Base-by-base conservation (phyloP, 352 stramenopile genomes). In the Phytophthora hybrid region DNA sequence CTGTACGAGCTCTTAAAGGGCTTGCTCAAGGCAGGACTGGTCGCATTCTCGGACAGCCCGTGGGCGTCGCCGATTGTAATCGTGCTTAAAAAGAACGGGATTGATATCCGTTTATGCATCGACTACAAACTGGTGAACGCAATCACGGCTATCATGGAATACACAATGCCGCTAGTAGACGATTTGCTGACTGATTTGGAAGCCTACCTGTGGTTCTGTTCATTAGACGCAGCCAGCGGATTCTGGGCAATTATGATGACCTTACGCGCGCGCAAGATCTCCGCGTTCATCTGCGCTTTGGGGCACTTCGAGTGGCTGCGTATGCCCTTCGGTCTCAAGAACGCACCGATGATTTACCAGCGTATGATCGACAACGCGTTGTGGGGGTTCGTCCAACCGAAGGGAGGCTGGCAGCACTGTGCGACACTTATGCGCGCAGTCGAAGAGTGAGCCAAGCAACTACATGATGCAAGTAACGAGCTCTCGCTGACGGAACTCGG, bases 271-370 rank as follows among this genome's bases (percentile, higher is more conserved):
- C 23, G 52, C 23, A 58, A 37, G 8, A 58, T 58, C 32, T 21
- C 58, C 6, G 47, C 19, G 6, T 67, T 67, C 13, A 51, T 59
- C 1, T 65, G 59, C n/a, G 10, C 59, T 14, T 29, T 65, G 44
- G 46, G 44, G 39, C 59, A 65, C 16, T 65, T 65, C 16, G 59
- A 65, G 44, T 65, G 59, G 59, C 44, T 65, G 4, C 41, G 59
- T 3, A 53, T 60, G 49, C 61, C 21, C 3, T 59, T 59, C 32
- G 32, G 60, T 3, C 21, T 59, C 1, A 57, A 65, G 18, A 67
- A 53, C 19, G 34, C 61, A 7, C 61, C 51, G 7, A 67, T 67
- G 23, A 59, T 67, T 14, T 67, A 59, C 9, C 49, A 59, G 10
- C 59, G 26, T 5, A 49, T 66, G 44, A 11, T 57, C 11, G 44